These are phyloP conservation scores for Podospora pseudopauciseta DNA, from an alignment of 495 filamentous ascomycete species.

Conservation along the genomic window DNA sequence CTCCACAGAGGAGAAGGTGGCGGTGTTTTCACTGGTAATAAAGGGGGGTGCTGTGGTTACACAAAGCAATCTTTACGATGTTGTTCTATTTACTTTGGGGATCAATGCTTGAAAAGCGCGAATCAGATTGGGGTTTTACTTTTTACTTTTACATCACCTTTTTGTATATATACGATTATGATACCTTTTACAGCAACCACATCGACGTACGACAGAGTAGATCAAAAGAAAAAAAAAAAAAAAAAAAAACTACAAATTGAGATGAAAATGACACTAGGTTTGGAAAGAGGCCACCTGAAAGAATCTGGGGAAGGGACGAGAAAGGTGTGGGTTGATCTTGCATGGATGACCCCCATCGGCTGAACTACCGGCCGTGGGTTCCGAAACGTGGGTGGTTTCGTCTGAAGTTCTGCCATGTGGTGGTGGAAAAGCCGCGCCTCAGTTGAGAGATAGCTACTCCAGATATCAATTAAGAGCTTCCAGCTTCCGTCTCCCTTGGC, in stretches of 20 bases:
- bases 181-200: background rate
- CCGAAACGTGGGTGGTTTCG: conserved; percentile 1
- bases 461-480: too few species aligned
- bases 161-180: background rate
- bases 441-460: background rate
- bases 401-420: background rate
- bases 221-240: background rate
- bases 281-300: background rate
- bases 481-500: too few species aligned
- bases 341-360: background rate
- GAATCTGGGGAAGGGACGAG: background rate
- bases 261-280: background rate
- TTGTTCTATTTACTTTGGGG: background rate
- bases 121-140: background rate
- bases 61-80: background rate
- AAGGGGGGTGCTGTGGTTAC: background rate
- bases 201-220: background rate
- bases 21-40: background rate
- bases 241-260: background rate
- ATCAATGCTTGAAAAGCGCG: background rate
- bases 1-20: background rate
- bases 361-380: background rate
- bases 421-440: background rate
- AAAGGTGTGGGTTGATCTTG: background rate
- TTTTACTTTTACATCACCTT: background rate